phyloP scores from a whole-genome alignment of 139 green algal species.

The Axilococcus clingmanii region DNA sequence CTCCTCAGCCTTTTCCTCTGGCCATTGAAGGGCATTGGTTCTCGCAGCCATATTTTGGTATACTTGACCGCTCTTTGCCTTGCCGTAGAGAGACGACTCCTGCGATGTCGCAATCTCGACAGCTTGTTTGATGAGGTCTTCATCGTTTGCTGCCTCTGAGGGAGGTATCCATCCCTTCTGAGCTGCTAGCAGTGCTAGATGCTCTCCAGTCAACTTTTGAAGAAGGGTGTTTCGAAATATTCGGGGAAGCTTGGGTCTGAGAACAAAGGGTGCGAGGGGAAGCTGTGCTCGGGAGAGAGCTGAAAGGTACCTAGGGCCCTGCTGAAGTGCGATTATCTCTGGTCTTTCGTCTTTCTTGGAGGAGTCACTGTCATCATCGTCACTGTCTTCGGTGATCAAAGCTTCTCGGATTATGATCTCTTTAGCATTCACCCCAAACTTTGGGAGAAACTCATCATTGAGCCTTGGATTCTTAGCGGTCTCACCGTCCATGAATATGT shows the following conservation, averaged over 20 bases:
- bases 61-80: background rate
- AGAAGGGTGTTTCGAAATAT: background rate
- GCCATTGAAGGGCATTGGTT: background rate
- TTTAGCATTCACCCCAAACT: no score
- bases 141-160: background rate
- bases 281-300: no score
- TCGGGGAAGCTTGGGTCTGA: background rate
- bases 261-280: conserved; percentile 10
- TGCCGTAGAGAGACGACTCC: background rate
- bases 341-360: no score
- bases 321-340: no score
- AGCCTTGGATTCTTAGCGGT: no score
- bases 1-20: background rate
- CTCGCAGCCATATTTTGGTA: conserved; percentile 1
- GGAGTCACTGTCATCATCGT: no score
- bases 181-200: background rate
- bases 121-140: background rate
- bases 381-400: no score
- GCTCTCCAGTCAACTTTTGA: background rate
- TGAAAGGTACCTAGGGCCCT: no score
- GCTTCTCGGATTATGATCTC: no score
- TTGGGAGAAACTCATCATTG: no score
- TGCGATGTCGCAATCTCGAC: background rate
- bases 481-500: no score
- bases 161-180: no score